Evolutionary conservation across 768 basidiomycete genomes (phyloP), one percentile per base, ranked within the genome.

Genomic region (Kwoniella sp.): DNA sequence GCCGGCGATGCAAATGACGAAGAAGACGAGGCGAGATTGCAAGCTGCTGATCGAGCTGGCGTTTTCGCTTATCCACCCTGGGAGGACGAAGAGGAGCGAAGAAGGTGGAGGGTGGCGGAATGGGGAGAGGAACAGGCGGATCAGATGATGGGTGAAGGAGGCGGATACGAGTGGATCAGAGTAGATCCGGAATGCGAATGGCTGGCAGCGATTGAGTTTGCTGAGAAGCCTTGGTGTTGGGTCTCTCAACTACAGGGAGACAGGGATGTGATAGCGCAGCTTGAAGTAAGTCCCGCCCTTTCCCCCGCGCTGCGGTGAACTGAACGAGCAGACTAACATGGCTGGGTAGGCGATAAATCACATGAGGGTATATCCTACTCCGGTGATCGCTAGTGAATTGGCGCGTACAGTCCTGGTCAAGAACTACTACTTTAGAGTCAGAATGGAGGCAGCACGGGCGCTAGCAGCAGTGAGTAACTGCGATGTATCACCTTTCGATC

Each of bases 121-220:
- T 98, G 96, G 96, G 91, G 90, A 4, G 94, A 96, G 74, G 93
- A 96, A 71, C 93, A 98, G 65, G 94, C 96, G 76, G 88, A 89
- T 65, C 84, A 86, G 48, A 95, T 98, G 92, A 88, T 90, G 41
- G 91, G 91, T 20, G 94, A 95, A 68, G 95, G 93, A 2, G 72
- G 73, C 0, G 75, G 75, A 3, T 99, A 97, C 81, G 96, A 99
- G 82, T 99, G 95, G 95, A 98, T 99, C 64, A 85, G 96, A 68
- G 91, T 98, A 85, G 96, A 99, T 76, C 93, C 96, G 17, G 96
- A 99, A 78, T 94, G 96, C 79, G 96, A 99, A 82, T 99, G 96
- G 96, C 90, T 98, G 60, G 90, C 92, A n/a, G 86, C 85, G 41
- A 86, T 97, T 67, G 88, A 87, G 68, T 98, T 76, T 51, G 52